Evolutionary conservation across 202 grass and related monocot genomes (phyloP), one percentile per base, ranked within the genome.

Genomic region (Saccharum hybrid): DNA sequence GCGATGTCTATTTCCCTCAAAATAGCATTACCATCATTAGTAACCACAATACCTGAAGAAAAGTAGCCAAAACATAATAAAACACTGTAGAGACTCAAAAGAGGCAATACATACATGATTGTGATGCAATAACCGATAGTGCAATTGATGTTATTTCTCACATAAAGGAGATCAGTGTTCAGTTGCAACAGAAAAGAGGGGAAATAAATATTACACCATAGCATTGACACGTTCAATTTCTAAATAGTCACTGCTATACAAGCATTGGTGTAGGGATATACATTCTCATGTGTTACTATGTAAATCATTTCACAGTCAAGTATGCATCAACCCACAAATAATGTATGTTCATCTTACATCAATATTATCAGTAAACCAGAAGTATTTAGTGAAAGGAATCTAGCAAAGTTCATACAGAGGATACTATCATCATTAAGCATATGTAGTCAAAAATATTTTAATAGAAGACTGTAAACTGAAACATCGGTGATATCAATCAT

Each of bases 21-120:
- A 67, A 99, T 99, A 84, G 96, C 91, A 94, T 99, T 99, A 46
- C 96, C 96, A 51, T 99, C 96, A 82, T 99, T 99, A 65, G 96
- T 99, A 42, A 99, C 93, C 4, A 99, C 96, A 72, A 99, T 99
- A 54, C 96, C 96, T 99, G 84, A 64, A 71, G 52, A 74, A 72
- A 91, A 84, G 56, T 6, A 63, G 16, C 18, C 43, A 1, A 69
- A 72, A 71, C 18, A 33, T 71, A 80, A 73, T 59, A 28, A 57
- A 54, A 68, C 30, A 71, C 37, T 83, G 49, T 33, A 82, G 54
- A 19, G 3, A n/a, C 10, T 21, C 56, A 59, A 22, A 59, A 59
- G 19, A 59, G 19, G 7, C 18, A 59, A 8, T 56, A 57, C 2
- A 57, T 57, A 36, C 10, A 78, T 22, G 22, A 23, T 23, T 41